Percentiles rank a stretch among this genome's conserved stretches.
These are phyloP conservation scores for Dioszegia aurantiaca DNA, from an alignment of 768 basidiomycete species.

Conservation along the genomic window DNA sequence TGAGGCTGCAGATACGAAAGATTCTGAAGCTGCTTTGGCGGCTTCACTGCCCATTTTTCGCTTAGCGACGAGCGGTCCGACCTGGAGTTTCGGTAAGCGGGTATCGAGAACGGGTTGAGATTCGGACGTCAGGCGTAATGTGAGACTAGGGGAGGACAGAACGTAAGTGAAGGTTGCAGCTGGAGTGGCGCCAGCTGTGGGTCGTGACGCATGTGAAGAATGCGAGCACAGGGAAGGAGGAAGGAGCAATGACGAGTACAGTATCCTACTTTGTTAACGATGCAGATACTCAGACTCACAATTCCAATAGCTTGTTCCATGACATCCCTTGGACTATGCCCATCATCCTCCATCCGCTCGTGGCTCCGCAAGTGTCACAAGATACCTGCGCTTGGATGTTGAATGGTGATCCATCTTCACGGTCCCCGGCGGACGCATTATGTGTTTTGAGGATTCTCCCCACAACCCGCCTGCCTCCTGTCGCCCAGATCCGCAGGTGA, in stretches of 20 bases:
- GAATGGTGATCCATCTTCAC: not conserved
- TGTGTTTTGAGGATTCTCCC: slow-evolving; percentile 2
- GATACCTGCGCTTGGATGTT: slow-evolving; percentile 15
- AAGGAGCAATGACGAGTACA: slow-evolving; percentile 25
- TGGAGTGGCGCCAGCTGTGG: not conserved
- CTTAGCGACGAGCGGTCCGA: slow-evolving; percentile 41
- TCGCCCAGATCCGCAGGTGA: slow-evolving; percentile 22
- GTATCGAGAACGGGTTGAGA: slow-evolving; percentile 27
- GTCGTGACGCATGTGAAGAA: not conserved
- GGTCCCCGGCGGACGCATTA: not conserved
- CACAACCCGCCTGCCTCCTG: slow-evolving; percentile 17
- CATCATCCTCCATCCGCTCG: slow-evolving; percentile 7
- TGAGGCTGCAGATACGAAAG: slow-evolving; percentile 6
- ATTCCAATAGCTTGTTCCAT: slow-evolving; percentile 40
- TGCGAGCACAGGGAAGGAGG: slow-evolving; percentile 26
- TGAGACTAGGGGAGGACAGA: not conserved
- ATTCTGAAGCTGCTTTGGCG: slow-evolving; percentile 20
- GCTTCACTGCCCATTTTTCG: slow-evolving; percentile 32
- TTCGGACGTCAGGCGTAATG: slow-evolving; percentile 9
- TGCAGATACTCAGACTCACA: slow-evolving; percentile 18
- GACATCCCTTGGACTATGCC: slow-evolving; percentile 10
- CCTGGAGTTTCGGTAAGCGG: slow-evolving; percentile 42
- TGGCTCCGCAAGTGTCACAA: slow-evolving; percentile 26
- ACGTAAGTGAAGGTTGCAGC: not conserved
- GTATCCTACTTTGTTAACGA: slow-evolving; percentile 16